Evolutionary conservation across 192 early-diverging fungal genomes (phyloP), one percentile per base, ranked within the genome.

Genomic region (Coemansia sp.): DNA sequence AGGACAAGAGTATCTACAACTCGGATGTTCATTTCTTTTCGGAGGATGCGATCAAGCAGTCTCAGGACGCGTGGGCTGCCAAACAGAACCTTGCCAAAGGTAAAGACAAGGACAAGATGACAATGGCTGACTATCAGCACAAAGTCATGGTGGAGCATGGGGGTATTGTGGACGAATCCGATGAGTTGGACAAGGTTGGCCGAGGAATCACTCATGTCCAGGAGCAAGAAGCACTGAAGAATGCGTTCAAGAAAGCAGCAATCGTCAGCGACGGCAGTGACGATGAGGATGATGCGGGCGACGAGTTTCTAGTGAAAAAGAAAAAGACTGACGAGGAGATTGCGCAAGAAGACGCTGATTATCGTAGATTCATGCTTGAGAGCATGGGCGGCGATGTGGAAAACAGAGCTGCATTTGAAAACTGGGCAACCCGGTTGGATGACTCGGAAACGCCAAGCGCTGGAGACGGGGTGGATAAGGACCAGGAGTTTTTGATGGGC

Each of bases 101-200:
- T 40, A 59, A 61, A 32, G 61, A 26, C 6, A 51, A 52, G 32
- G 49, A 55, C 19, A 66, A 89, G 15, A 78, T 97, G 66, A 86
- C 84, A 18, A 57, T 98, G n/a, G 88, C 90, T 62, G 94, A 98
- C 66, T 94, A 93, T 67, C 93, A 97, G 69, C 89, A 93, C 18
- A 74, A 73, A n/a, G 55, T 78, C 37, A 74, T 75, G n/a, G 74
- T 80, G 19, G 76, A 84, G 40, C 66, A 71, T 15, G 85, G 90
- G 54, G 77, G 75, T 21, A 70, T 82, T 26, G 85, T 83, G n/a
- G 75, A 84, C 26, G 74, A 80, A 56, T 63, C 68, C 37, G 41
- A 58, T 36, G 81, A 78, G 41, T 13, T 83, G 32, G 21, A 18
- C 26, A 61, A 59, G 61, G 16, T 68, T 0, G 54, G 18, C 11